Base-by-base conservation (phyloP, 768 basidiomycete species). In the Pleurotus djamor region DNA sequence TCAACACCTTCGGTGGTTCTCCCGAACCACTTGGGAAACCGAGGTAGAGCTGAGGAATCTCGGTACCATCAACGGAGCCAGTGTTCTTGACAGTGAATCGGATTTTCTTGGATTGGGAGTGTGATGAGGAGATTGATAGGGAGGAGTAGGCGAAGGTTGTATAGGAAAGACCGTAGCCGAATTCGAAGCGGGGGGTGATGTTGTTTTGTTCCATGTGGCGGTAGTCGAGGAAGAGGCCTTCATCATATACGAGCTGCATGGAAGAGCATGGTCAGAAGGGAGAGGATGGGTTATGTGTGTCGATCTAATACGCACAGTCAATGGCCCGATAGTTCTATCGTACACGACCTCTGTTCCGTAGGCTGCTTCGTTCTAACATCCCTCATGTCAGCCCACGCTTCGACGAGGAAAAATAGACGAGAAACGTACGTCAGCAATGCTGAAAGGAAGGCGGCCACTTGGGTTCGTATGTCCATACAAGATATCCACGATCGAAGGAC, bases 381-480 rank as follows among this genome's bases (percentile, higher is more conserved):
- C 21, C 21, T 28, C 21, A 28, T 28, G 21, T 28, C 21, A 28
- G 21, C 21, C 21, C 21, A 28, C 21, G 21, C 21, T 28, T 13
- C 47, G 33, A 44, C 28, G 34, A 2, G 38, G 32, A 32, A 54
- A 8, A 6, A 38, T 16, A 37, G 37, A 34, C 6, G 35, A 38
- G 35, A 50, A 14, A 44, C 54, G 35, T 33, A 55, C 54, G 32
- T 86, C 86, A 36, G 89, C 88, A 64, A 91, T 89, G 4, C 89
- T 91, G 68, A 88, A 92, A 1, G 90, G 88, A 14, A 92, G 71
- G 35, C 84, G 76, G 5, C 85, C 62, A 76, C 54, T 83, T 0
- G 89, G 88, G 66, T 88, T 91, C 70, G 80, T 84, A 33, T 73
- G 74, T 4, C 90, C 91, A 62, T 85, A 92, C 1, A 92, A 72